Conservation (phyloP, 176 grass and related monocot species). For the Rhynchospora tenuis region DNA sequence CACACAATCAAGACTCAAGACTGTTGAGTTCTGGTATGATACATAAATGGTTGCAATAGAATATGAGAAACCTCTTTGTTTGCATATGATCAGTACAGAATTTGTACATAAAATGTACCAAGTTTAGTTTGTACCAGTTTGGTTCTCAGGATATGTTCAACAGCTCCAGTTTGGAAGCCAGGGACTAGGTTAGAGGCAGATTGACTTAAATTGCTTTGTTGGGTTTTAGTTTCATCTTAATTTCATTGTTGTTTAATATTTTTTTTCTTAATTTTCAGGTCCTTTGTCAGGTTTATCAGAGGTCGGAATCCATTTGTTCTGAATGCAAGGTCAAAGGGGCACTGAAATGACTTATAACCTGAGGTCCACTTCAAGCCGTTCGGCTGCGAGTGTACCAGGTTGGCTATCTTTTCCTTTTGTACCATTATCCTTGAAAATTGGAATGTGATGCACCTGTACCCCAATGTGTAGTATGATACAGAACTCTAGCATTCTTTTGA, state of each 20-base stretch:
- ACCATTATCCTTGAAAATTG: background rate
- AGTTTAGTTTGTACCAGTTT: no score
- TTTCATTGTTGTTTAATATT: background rate
- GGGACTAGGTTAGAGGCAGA: background rate
- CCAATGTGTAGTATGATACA: background rate
- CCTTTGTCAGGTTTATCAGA: background rate
- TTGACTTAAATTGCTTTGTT: background rate
- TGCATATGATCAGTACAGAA: no score
- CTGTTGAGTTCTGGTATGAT: no score
- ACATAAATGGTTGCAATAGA: no score
- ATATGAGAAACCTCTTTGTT: no score
- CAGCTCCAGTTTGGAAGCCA: no score
- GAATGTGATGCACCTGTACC: background rate
- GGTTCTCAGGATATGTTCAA: no score
- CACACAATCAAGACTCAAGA: no score
- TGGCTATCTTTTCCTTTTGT: background rate
- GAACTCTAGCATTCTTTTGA: background rate
- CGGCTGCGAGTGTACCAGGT: slow-evolving; percentile 2
- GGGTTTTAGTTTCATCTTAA: background rate
- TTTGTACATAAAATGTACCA: no score
- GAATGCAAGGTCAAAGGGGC: slow-evolving; percentile 21
- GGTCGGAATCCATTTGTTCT: background rate
- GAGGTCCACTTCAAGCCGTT: slow-evolving; percentile 6
- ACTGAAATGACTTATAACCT: slow-evolving; percentile 19
- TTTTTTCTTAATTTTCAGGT: background rate